phyloP scores from a whole-genome alignment of 2,329 filamentous ascomycete species.

The Ophioceras dolichostomum region DNA sequence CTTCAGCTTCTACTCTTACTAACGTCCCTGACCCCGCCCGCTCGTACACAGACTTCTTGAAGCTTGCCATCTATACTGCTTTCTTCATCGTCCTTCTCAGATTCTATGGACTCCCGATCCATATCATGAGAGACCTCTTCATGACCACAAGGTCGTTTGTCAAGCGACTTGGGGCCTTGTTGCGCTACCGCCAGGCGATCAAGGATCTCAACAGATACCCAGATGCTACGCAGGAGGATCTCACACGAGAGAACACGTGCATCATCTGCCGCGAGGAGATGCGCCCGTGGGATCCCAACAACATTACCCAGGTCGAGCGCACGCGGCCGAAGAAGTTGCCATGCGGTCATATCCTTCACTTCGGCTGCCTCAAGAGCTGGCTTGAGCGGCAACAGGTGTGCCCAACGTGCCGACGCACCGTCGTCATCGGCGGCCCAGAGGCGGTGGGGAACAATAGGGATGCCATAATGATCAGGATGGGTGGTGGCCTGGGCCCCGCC shows the following conservation, averaged over 20 bases:
- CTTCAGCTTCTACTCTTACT: slow-evolving; percentile 1
- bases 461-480: slow-evolving; percentile 18
- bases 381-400: slow-evolving; percentile 95
- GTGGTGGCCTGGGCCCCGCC: slow-evolving; percentile 13
- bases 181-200: slow-evolving; percentile 84
- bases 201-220: slow-evolving; percentile 91
- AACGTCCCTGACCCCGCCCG: slow-evolving; percentile 7
- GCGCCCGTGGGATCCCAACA: slow-evolving; percentile 59
- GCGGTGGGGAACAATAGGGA: slow-evolving; percentile 19
- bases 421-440: slow-evolving; percentile 41
- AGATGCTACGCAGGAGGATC: slow-evolving; percentile 79
- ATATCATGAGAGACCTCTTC: slow-evolving; percentile 92
- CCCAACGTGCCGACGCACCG: slow-evolving; percentile 81
- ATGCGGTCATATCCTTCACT: slow-evolving; percentile 89
- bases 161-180: slow-evolving; percentile 76
- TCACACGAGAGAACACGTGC: slow-evolving; percentile 79
- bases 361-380: slow-evolving; percentile 93
- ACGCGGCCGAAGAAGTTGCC: slow-evolving; percentile 89
- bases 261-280: slow-evolving; percentile 98
- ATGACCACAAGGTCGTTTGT: slow-evolving; percentile 87
- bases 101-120: slow-evolving; percentile 92
- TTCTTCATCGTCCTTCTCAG: slow-evolving; percentile 91
- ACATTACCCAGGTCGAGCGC: slow-evolving; percentile 64
- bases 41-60: slow-evolving; percentile 60
- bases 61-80: slow-evolving; percentile 74